Evolutionary conservation across 148 eudicot species (phyloP), one percentile per base, ranked within the genome.

Genomic region (Suaeda aralocaspica): DNA sequence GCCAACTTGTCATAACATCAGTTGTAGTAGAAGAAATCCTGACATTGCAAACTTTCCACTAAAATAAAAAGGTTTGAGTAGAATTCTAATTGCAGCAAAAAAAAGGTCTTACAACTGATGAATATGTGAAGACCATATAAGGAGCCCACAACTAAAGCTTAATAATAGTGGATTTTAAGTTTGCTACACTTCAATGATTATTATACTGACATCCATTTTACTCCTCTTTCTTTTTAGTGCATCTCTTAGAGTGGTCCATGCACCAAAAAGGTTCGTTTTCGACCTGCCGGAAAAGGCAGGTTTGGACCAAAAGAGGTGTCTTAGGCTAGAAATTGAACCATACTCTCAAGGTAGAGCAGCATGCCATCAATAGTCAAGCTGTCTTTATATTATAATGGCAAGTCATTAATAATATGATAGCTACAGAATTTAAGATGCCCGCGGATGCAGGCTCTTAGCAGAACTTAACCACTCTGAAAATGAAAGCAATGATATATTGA

Each of bases 161-260:
- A 26, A n/a, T 34, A 56, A 0, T 56, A 73, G 76, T 44, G 70
- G 21, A 11, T 46, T 44, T 29, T 11, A 65, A 66, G 58, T 73
- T 66, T 56, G 57, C 46, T 57, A 50, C 9, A 66, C 53, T 60
- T 50, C 73, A 77, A 77, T 77, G 72, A 72, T 68, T 72, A 60
- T 19, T 8, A 36, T 36, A 63, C 65, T 44, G 64, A 72, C 69
- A 59, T 44, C 33, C 36, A 53, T 21, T 55, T 48, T 49, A 26
- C 46, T 16, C 25, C 42, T 4, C 25, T 7, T 59, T 48, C 16
- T 18, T 39, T 6, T 36, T 39, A 22, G n/a, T 21, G 36, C 44
- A 22, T 52, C 42, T 7, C 1, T 24, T 70, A 22, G 60, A 50
- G 80, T 77, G 80, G 80, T 77, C 80, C 76, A 77, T 28, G 65